phyloP scores from a whole-genome alignment of 495 filamentous ascomycete genomes.

The Penicillium herquei region DNA sequence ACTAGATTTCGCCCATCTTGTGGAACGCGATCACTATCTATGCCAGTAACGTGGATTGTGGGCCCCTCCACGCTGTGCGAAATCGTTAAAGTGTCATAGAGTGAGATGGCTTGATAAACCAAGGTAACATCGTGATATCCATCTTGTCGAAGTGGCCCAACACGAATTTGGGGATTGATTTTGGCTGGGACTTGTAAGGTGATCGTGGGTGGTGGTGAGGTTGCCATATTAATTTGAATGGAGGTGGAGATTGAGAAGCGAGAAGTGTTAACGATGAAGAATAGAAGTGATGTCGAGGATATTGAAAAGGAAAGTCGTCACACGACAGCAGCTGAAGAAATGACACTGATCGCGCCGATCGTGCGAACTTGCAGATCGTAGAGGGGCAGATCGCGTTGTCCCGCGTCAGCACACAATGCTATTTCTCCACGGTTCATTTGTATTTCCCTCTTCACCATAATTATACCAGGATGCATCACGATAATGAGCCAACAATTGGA shows the following conservation, averaged over 20 bases:
- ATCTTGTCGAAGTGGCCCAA: conserved; percentile 8
- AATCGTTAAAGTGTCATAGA: conserved; percentile 6
- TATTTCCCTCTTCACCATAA: background rate
- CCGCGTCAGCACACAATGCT: background rate
- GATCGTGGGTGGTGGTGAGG: background rate
- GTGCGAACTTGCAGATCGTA: conserved; percentile 1
- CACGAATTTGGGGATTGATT: conserved; percentile 10
- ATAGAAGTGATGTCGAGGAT: background rate
- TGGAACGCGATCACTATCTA: conserved; percentile 7
- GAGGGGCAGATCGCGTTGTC: conserved; percentile 4
- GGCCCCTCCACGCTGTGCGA: background rate
- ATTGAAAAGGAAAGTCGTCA: conserved; percentile 3
- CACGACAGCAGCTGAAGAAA: background rate
- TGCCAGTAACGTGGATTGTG: conserved; percentile 1
- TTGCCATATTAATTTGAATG: background rate
- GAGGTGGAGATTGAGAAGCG: background rate
- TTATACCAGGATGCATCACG: background rate
- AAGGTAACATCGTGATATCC: conserved; percentile 12
- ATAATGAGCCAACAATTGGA: background rate
- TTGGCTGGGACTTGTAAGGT: conserved; percentile 9
- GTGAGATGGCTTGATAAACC: conserved; percentile 10
- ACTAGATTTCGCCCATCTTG: conserved; percentile 3
- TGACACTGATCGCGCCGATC: conserved; percentile 3
- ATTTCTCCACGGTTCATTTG: background rate
- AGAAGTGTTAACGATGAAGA: too few relatives aligned